phyloP scores from a whole-genome alignment of 106 monocot genomes.

The Hemerocallis citrina region DNA sequence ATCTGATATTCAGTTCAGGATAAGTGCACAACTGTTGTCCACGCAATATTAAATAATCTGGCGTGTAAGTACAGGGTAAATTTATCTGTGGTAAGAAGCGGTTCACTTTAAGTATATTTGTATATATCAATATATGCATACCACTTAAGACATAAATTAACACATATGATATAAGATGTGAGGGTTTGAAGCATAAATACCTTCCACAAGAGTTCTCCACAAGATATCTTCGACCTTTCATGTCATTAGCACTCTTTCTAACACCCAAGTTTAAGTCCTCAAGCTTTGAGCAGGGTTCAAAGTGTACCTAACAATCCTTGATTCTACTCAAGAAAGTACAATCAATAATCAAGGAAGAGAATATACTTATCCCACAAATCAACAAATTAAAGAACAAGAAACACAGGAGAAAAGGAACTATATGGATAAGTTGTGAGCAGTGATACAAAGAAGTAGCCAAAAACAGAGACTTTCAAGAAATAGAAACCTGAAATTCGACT shows the following conservation, averaged over 20 bases:
- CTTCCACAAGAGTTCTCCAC: conserved; percentile 29
- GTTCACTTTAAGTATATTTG: no score
- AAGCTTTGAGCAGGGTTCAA: conserved; percentile 51
- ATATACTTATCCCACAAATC: no score
- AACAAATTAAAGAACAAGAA: neutral
- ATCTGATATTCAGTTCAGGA: no score
- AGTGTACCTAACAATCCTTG: conserved; percentile 35
- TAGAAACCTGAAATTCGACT: neutral
- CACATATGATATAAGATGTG: no score
- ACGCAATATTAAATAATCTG: no score
- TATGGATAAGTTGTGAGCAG: neutral
- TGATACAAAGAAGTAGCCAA: neutral
- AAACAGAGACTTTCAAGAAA: neutral
- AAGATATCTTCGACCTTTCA: conserved; percentile 22
- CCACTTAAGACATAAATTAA: no score
- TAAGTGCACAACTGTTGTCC: no score
- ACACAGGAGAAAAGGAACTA: no score
- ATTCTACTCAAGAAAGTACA: conserved; percentile 23
- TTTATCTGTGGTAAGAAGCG: no score
- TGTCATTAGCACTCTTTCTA: conserved; percentile 17
- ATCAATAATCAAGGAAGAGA: conserved; percentile 11
- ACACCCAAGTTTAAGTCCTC: conserved; percentile 44
- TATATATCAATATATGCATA: no score
- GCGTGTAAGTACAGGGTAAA: no score
- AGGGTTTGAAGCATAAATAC: conserved; percentile 18